Evolutionary conservation across 1,139 yeast species (phyloP).

Genomic region (Dujonia santamariae): DNA sequence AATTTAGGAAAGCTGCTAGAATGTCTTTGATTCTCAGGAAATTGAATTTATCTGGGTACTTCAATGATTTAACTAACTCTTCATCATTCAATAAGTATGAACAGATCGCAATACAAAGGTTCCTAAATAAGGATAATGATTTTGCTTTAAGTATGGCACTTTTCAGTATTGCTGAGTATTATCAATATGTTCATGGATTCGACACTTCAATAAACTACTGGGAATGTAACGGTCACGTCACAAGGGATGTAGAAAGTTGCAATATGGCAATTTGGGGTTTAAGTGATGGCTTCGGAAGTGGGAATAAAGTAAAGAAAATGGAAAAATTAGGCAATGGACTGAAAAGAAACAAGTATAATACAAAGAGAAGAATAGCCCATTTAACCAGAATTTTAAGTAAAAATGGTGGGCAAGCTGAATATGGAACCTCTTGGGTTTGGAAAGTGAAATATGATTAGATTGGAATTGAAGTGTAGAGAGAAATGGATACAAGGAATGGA

Average conservation of each 20-base stretch:
- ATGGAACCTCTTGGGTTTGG: conserved; percentile 20
- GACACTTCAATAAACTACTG: conserved; percentile 20
- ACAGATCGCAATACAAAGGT: conserved; percentile 11
- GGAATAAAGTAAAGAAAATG: conserved; percentile 12
- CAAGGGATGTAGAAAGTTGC: conserved; percentile 18
- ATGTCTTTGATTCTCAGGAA: conserved; percentile 14
- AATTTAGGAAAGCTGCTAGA: conserved; percentile 18
- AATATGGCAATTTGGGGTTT: conserved; percentile 22
- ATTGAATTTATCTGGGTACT: conserved; percentile 10
- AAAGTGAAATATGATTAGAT: conserved; percentile 13
- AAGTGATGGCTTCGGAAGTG: conserved; percentile 20
- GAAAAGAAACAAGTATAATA: conserved; percentile 17
- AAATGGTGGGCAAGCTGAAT: conserved; percentile 13
- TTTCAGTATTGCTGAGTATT: conserved; percentile 19
- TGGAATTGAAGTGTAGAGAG: not conserved
- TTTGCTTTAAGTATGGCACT: conserved; percentile 17
- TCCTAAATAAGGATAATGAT: conserved; percentile 18
- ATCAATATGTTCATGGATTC: conserved; percentile 15
- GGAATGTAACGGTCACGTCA: conserved; percentile 21
- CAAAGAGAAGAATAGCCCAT: conserved; percentile 22
- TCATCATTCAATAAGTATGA: conserved; percentile 8
- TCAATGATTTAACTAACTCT: conserved; percentile 7
- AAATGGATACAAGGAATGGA: not conserved
- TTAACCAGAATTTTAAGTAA: conserved; percentile 19
- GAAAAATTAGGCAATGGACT: conserved; percentile 13